Percentiles rank a stretch among this genome's conserved stretches.
Conservation (phyloP, 2,329 filamentous ascomycete species). For the Aspergillus tanneri region DNA sequence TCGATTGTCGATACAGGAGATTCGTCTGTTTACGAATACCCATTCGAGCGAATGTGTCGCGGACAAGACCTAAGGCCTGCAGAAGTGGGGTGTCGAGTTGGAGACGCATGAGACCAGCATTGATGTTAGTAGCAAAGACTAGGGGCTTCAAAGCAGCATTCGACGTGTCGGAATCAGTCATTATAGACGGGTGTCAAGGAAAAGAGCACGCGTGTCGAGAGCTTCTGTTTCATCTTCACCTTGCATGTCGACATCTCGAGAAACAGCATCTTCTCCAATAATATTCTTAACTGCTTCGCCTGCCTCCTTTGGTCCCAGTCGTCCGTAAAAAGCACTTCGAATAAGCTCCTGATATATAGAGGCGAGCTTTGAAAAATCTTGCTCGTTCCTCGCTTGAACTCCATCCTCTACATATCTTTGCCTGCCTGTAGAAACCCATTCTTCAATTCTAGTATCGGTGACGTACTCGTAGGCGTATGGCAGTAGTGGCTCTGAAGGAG, state of each 20-base stretch:
- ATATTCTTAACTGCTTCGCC: conserved; percentile 74
- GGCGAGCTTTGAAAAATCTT: conserved; percentile 67
- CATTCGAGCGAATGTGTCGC: conserved; percentile 78
- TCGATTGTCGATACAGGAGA: conserved; percentile 88
- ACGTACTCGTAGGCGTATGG: conserved; percentile 72
- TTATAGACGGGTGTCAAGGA: conserved; percentile 76
- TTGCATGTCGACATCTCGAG: conserved; percentile 48
- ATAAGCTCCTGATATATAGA: conserved; percentile 82
- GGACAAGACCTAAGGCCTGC: conserved; percentile 73
- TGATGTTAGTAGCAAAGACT: conserved; percentile 69
- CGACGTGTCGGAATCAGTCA: conserved; percentile 69
- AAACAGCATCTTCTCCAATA: conserved; percentile 56
- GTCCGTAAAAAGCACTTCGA: conserved; percentile 68
- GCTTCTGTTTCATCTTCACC: conserved; percentile 45
- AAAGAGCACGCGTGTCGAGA: conserved; percentile 67
- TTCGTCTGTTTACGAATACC: conserved; percentile 90
- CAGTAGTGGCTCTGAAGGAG: conserved; percentile 25
- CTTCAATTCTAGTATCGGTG: conserved; percentile 65
- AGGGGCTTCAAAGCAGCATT: conserved; percentile 63
- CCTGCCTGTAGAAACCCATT: conserved; percentile 68
- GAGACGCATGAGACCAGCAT: conserved; percentile 70
- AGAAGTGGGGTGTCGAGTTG: conserved; percentile 79
- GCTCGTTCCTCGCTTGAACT: conserved; percentile 62
- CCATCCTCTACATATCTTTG: conserved; percentile 66
- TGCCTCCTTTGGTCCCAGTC: conserved; percentile 66